Evolutionary conservation across 2,329 filamentous ascomycete genomes (phyloP).

Genomic region (Cytospora leucostoma): DNA sequence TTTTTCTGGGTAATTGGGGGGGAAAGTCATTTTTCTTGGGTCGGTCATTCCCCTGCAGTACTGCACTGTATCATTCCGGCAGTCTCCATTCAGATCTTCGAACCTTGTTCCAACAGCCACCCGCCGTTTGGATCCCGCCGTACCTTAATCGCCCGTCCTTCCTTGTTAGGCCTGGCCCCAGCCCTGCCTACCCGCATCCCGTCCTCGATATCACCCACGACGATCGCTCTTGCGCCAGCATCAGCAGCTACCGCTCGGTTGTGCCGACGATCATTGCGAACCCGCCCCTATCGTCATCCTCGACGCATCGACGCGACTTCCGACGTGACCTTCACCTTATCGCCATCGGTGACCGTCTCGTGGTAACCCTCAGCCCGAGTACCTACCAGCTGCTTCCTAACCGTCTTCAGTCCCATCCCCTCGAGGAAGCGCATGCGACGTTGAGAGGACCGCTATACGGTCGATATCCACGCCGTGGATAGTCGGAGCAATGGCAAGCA

Average conservation of each 20-base stretch:
- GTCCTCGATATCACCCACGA: slow-evolving; percentile 22
- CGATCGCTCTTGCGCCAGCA: slow-evolving; percentile 25
- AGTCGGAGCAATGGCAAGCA: slow-evolving; percentile 70
- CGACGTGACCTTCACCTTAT: slow-evolving; percentile 12
- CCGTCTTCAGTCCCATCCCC: neutral
- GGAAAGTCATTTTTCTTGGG: neutral
- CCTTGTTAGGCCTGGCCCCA: slow-evolving; percentile 24
- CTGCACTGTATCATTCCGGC: slow-evolving; percentile 4
- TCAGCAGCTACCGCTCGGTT: slow-evolving; percentile 4
- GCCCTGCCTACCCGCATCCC: slow-evolving; percentile 22
- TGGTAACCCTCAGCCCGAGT: slow-evolving; percentile 11
- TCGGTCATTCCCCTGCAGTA: neutral
- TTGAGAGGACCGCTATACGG: slow-evolving; percentile 41
- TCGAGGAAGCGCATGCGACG: slow-evolving; percentile 49
- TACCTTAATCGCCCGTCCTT: slow-evolving; percentile 23
- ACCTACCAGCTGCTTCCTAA: slow-evolving; percentile 4
- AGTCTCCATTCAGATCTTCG: slow-evolving; percentile 6
- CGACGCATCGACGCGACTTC: slow-evolving; percentile 24
- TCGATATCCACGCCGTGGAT: slow-evolving; percentile 64
- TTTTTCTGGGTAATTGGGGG: slow-evolving; percentile 2
- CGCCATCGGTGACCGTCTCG: slow-evolving; percentile 19
- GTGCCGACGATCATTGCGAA: slow-evolving; percentile 25
- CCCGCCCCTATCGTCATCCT: slow-evolving; percentile 18
- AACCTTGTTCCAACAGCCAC: slow-evolving; percentile 23
- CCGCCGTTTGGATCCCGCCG: slow-evolving; percentile 23